Percentiles rank a stretch among this genome's conserved stretches.
These are phyloP conservation scores for Tolypocladium tundrense DNA, from an alignment of 2,329 filamentous ascomycete species.

Conservation along the genomic window DNA sequence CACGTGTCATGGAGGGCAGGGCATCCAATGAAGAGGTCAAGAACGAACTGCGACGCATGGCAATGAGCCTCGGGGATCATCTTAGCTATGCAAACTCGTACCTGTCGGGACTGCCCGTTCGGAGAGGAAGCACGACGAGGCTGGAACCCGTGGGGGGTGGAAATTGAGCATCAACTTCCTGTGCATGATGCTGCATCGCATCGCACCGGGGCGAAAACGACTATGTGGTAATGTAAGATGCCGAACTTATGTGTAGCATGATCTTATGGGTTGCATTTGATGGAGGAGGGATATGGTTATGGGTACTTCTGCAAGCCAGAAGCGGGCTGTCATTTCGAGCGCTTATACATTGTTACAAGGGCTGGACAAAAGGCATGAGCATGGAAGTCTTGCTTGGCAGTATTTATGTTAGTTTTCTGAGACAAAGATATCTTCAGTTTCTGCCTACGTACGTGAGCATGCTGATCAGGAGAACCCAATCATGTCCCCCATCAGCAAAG, in stretches of 20 bases:
- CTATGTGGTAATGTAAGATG: not conserved
- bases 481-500: conserved; percentile 62
- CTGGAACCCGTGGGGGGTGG: conserved; percentile 2
- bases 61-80: conserved; percentile 39
- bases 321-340: not conserved
- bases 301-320: not conserved
- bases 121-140: conserved; percentile 20
- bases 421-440: not conserved
- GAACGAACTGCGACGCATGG: conserved; percentile 38
- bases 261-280: not conserved
- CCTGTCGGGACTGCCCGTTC: conserved; percentile 28
- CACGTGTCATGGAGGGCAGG: conserved; percentile 43
- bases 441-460: not conserved
- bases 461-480: conserved; percentile 24
- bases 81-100: conserved; percentile 34
- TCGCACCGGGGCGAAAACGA: not conserved
- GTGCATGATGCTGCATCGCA: not conserved
- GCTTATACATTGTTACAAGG: not conserved
- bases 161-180: not conserved
- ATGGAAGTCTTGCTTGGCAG: no score
- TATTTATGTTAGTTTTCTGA: not conserved
- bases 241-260: not conserved
- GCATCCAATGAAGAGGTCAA: conserved; percentile 41
- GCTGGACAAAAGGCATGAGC: not conserved
- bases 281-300: not conserved